Evolutionary conservation across 805 yeast genomes (phyloP).

Genomic region (Hanseniaspora pseudoguilliermondii): DNA sequence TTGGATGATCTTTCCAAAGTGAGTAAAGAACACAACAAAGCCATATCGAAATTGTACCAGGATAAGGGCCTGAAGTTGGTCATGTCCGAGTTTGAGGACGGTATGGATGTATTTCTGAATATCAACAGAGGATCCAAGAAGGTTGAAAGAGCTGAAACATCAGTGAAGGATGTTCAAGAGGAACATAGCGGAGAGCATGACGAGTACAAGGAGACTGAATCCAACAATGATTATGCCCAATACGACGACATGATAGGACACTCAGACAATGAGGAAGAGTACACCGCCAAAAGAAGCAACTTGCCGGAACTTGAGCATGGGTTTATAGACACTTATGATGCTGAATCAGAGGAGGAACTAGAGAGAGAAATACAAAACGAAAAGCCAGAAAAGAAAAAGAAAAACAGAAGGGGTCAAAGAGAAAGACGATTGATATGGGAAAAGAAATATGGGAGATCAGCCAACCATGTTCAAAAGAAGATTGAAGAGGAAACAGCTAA

Average conservation of each 20-base stretch:
- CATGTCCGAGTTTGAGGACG: constrained; percentile 30
- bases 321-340: constrained; percentile 30
- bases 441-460: constrained; percentile 65
- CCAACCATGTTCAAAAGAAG: constrained; percentile 70
- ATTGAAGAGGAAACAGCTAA: constrained; percentile 41
- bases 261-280: constrained; percentile 31
- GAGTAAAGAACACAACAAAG: constrained; percentile 14
- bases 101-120: constrained; percentile 29
- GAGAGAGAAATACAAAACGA: constrained; percentile 33
- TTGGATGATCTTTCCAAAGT: constrained; percentile 23
- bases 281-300: constrained; percentile 26
- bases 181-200: constrained; percentile 20
- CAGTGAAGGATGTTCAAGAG: constrained; percentile 16
- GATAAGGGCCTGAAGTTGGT: constrained; percentile 38
- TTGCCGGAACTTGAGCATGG: constrained; percentile 70
- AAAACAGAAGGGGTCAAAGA: constrained; percentile 91
- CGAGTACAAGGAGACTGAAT: constrained; percentile 16
- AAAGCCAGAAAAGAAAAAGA: constrained; percentile 37
- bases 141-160: constrained; percentile 17
- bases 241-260: constrained; percentile 18
- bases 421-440: constrained; percentile 98
- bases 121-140: constrained; percentile 22
- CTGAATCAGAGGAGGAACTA: constrained; percentile 50
- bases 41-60: constrained; percentile 32
- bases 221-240: constrained; percentile 16